Percentiles rank a stretch among this genome's conserved stretches.
phyloP scores from a whole-genome alignment of 1,284 basidiomycete species.

The Fomitiporia mediterranea region DNA sequence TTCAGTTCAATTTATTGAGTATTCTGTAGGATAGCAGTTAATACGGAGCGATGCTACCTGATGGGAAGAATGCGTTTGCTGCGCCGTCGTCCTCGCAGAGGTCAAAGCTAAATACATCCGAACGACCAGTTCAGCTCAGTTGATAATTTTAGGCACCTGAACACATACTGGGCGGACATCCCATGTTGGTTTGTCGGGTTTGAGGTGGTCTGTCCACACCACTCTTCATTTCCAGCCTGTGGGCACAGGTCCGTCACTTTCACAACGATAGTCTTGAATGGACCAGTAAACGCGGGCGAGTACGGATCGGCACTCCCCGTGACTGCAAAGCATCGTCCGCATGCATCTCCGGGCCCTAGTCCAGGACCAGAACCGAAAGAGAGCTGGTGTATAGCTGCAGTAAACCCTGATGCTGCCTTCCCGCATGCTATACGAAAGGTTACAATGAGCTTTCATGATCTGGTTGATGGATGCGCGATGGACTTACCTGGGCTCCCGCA shows the following conservation, averaged over 20 bases:
- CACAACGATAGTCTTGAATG: constrained; percentile 51
- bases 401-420: constrained; percentile 43
- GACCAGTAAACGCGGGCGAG: constrained; percentile 45
- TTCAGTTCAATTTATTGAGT: neutral
- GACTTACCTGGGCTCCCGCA: constrained; percentile 42
- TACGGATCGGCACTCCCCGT: constrained; percentile 49
- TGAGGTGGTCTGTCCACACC: constrained; percentile 47
- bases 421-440: constrained; percentile 52
- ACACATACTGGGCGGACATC: constrained; percentile 44
- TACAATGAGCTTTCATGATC: neutral
- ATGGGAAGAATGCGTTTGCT: constrained; percentile 49
- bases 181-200: constrained; percentile 41
- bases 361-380: constrained; percentile 49
- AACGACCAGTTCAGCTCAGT: constrained; percentile 1
- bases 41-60: constrained; percentile 24
- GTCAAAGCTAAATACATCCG: constrained; percentile 43
- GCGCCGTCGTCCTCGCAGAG: constrained; percentile 56
- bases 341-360: constrained; percentile 51
- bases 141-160: neutral
- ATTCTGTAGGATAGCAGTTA: neutral
- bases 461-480: neutral
- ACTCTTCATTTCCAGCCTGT: constrained; percentile 43
- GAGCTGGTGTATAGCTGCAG: constrained; percentile 53
- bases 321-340: constrained; percentile 52
- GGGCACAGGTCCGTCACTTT: constrained; percentile 54